phyloP scores from a whole-genome alignment of 305 asterid species.

The Coffea humblotiana region DNA sequence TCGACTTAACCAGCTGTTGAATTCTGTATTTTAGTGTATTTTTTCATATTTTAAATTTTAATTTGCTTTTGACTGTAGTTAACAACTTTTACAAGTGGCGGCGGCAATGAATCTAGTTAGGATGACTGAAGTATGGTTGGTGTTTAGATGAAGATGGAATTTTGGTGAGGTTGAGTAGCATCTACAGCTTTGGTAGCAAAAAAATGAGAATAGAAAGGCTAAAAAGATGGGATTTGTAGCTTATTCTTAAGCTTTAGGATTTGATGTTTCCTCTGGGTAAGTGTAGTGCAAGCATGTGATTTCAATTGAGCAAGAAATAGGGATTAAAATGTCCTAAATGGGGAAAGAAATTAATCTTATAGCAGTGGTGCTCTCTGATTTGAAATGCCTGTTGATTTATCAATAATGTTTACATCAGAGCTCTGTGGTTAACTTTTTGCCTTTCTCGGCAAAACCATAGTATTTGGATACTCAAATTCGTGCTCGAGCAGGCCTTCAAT shows the following conservation, averaged over 20 bases:
- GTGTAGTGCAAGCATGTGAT: neutral
- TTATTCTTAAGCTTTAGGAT: neutral
- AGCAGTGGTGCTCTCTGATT: neutral
- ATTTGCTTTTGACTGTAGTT: no score
- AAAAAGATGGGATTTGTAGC: neutral
- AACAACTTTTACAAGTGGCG: no score
- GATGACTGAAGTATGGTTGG: neutral
- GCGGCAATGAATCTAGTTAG: neutral
- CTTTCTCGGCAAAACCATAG: neutral
- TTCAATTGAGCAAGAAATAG: neutral
- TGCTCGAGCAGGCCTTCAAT: neutral
- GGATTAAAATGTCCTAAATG: neutral
- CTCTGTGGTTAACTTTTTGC: neutral
- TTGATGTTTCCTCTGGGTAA: neutral
- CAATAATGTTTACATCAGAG: neutral
- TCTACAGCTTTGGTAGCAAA: neutral
- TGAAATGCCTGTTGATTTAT: neutral
- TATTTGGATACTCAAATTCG: no score
- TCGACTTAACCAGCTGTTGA: neutral
- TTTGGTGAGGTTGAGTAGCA: neutral
- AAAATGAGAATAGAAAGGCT: neutral
- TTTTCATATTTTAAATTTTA: neutral
- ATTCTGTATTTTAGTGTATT: neutral
- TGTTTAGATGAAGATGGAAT: neutral
- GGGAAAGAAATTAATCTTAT: neutral